These are phyloP conservation scores for Neopestalotiopsis sp. DNA, from an alignment of 2,329 filamentous ascomycete species.

Conservation along the genomic window DNA sequence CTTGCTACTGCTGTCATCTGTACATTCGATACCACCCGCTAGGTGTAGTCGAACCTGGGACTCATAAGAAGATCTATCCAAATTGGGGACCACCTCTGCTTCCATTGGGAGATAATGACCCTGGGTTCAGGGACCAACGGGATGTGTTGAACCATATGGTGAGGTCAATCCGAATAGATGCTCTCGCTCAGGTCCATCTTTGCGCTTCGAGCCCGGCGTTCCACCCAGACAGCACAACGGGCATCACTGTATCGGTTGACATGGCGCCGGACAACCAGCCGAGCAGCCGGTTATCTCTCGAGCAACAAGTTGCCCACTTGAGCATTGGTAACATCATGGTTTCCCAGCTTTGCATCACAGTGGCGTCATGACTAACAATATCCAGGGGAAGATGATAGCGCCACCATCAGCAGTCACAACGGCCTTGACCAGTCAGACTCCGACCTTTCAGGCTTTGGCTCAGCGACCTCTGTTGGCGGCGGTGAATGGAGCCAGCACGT, in stretches of 20 bases:
- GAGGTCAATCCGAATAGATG: conserved; percentile 28
- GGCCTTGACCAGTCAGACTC: neutral
- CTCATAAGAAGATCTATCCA: conserved; percentile 44
- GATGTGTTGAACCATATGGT: conserved; percentile 31
- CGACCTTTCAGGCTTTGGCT: no score
- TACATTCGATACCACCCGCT: conserved; percentile 48
- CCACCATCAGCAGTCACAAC: no score
- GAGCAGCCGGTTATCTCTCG: neutral
- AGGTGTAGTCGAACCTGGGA: conserved; percentile 34
- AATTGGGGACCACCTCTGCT: conserved; percentile 43
- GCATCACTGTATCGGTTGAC: conserved; percentile 24
- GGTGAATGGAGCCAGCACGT: neutral
- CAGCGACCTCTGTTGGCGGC: neutral
- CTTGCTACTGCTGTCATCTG: conserved; percentile 54
- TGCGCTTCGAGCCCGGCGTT: conserved; percentile 7
- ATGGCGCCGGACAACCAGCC: neutral
- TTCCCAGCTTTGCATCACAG: no score
- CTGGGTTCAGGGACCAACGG: conserved; percentile 24
- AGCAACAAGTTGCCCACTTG: neutral
- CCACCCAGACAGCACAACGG: conserved; percentile 31
- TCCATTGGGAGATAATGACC: conserved; percentile 19
- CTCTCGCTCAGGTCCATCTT: conserved; percentile 28
- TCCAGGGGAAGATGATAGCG: neutral
- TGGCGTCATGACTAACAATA: no score
- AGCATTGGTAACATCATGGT: neutral